These are phyloP conservation scores for Mycena venus DNA, from an alignment of 768 basidiomycete species.

Conservation along the genomic window DNA sequence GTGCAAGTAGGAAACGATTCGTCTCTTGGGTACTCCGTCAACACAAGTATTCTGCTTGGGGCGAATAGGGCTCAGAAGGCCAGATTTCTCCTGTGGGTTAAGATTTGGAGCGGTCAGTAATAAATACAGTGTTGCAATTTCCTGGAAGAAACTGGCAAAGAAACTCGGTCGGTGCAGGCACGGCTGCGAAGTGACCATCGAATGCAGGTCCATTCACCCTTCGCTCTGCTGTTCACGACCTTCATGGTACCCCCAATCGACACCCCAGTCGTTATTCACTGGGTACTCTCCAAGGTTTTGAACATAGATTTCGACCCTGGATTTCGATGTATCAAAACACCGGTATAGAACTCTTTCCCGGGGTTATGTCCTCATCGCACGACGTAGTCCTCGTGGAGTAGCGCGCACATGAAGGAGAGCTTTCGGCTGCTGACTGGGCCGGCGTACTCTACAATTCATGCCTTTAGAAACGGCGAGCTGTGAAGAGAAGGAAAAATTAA, in stretches of 20 bases:
- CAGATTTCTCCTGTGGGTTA: too few species aligned
- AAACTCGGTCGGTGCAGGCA: too few species aligned
- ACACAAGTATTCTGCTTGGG: too few species aligned
- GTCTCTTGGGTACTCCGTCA: too few species aligned
- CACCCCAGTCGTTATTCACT: not conserved
- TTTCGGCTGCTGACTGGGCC: not conserved
- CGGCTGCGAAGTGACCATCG: too few species aligned
- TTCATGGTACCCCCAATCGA: not conserved
- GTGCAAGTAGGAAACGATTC: too few species aligned
- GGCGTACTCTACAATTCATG: not conserved
- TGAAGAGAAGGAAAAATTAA: not conserved
- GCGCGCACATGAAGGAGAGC: not conserved
- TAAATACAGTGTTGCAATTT: too few species aligned
- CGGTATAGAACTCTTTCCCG: not conserved
- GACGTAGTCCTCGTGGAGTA: not conserved
- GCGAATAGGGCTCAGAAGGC: too few species aligned
- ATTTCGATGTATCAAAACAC: not conserved
- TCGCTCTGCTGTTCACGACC: not conserved
- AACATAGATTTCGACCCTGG: not conserved
- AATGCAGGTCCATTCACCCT: not conserved
- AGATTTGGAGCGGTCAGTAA: too few species aligned
- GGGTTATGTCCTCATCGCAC: not conserved
- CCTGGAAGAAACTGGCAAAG: too few species aligned
- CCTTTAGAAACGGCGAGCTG: not conserved
- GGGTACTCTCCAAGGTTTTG: not conserved